Evolutionary conservation across 2,329 filamentous ascomycete genomes (phyloP).

Genomic region (Nemania sp.): DNA sequence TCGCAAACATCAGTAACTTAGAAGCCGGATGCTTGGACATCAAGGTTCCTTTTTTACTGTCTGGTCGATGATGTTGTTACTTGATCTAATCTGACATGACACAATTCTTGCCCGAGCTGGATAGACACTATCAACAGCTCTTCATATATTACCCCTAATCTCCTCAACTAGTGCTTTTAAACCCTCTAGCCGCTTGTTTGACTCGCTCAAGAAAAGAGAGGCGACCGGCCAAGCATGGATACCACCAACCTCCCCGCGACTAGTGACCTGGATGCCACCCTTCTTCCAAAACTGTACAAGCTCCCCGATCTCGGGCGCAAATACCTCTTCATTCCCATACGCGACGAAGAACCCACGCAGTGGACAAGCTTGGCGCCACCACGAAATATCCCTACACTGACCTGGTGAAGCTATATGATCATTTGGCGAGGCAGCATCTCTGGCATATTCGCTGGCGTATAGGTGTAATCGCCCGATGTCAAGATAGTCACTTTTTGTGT

Average conservation of each 20-base stretch:
- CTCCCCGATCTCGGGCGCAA: slow-evolving; percentile 75
- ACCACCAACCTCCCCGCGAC: slow-evolving; percentile 71
- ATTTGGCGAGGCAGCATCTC: slow-evolving; percentile 58
- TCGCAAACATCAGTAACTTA: slow-evolving; percentile 47
- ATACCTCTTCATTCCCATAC: slow-evolving; percentile 82
- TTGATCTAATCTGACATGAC: slow-evolving; percentile 74
- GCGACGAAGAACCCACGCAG: slow-evolving; percentile 75
- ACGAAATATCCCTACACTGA: slow-evolving; percentile 71
- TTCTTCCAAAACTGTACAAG: slow-evolving; percentile 68
- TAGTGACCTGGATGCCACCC: slow-evolving; percentile 65
- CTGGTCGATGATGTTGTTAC: slow-evolving; percentile 63
- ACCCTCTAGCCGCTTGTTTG: slow-evolving; percentile 64
- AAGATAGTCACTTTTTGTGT: slow-evolving; percentile 81
- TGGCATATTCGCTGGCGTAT: slow-evolving; percentile 78
- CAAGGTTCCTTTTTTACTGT: slow-evolving; percentile 62
- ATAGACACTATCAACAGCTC: not conserved
- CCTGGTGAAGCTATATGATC: slow-evolving; percentile 78
- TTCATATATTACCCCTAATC: slow-evolving; percentile 53
- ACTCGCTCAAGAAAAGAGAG: slow-evolving; percentile 65
- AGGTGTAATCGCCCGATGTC: slow-evolving; percentile 72
- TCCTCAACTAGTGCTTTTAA: slow-evolving; percentile 57
- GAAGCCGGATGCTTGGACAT: slow-evolving; percentile 62
- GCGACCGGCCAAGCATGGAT: slow-evolving; percentile 89
- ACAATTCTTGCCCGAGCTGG: slow-evolving; percentile 32
- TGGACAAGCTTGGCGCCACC: slow-evolving; percentile 77